Evolutionary conservation across 371 early-diverging fungal species (phyloP), one percentile per base, ranked within the genome.

Genomic region (Dichotomocladium elegans): DNA sequence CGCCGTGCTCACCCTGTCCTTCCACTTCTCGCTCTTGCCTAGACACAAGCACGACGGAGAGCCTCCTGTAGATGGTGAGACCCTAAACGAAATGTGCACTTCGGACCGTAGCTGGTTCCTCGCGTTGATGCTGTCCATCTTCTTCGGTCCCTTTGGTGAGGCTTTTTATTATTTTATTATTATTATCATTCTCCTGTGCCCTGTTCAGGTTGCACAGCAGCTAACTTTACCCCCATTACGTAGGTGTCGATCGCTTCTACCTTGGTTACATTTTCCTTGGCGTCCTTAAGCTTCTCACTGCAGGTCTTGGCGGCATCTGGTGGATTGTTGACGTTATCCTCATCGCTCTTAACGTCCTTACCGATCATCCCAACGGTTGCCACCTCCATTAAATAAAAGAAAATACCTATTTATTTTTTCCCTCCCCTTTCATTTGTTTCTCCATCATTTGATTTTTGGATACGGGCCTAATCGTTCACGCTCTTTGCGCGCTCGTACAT

Each of bases 191-290:
- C n/a, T 35, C 27, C 12, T 26, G 7, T 21, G 7, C 17, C 8
- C 17, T 35, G 50, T 42, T 52, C 9, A 19, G 27, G 41, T 49
- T 29, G 14, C 24, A 35, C 15, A 30, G 15, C 19, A 12, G 3
- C 8, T 15, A 3, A 47, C 28, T 3, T 6, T 3, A 11, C 29
- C n/a, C 3, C 4, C 42, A 8, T 22, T 17, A 5, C 17, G 12
- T 54, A 64, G 76, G 80, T 56, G 56, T 83, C 28, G 83, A 83
- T 64, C 81, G 83, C 50, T 83, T 83, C 76, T 83, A 83, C 53
- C 76, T 83, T 24, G 81, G 81, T 15, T 80, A 81, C 29, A 61
- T 81, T 30, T 67, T 81, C 64, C 60, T 77, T 19, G 66, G 76
- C 29, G 45, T 81, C 10, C 41, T 76, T 17, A 72, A 72, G 48